A percentile compares a stretch with the other conserved stretches of the same genome.
phyloP scores from a whole-genome alignment of 2,329 filamentous ascomycete genomes.

The Diaporthe amygdali region DNA sequence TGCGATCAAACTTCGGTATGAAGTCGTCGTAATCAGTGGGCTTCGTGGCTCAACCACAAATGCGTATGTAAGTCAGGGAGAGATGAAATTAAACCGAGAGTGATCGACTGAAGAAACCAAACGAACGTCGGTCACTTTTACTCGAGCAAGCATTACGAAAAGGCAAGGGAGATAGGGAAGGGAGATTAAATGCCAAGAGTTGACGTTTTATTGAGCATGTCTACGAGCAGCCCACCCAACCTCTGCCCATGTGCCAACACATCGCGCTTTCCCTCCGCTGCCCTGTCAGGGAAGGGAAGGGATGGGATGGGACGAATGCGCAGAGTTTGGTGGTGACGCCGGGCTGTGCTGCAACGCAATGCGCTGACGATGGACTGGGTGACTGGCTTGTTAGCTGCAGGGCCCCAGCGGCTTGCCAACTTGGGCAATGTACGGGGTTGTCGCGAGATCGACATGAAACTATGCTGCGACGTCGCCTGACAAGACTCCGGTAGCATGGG shows the following conservation, averaged over 20 bases:
- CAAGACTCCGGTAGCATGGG: conserved; percentile 10
- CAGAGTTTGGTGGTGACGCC: background rate
- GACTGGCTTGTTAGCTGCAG: background rate
- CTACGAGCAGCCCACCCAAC: background rate
- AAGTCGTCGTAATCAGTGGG: background rate
- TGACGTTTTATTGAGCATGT: conserved; percentile 16
- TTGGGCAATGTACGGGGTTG: background rate
- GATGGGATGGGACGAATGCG: background rate
- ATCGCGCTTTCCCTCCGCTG: conserved; percentile 4
- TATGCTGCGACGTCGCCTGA: conserved; percentile 22
- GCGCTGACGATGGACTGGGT: background rate
- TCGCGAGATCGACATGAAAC: conserved; percentile 25
- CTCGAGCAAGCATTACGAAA: background rate
- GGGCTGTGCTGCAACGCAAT: conserved; percentile 17
- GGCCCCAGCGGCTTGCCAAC: conserved; percentile 9
- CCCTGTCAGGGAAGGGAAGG: conserved; percentile 2
- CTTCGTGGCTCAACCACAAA: conserved; percentile 11
- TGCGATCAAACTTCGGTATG: background rate
- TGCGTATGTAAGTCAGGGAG: background rate
- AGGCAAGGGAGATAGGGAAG: background rate
- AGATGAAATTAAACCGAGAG: background rate
- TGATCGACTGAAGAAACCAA: background rate
- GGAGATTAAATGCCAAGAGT: conserved; percentile 11
- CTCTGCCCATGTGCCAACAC: background rate
- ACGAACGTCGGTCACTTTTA: background rate